Evolutionary conservation across 2,329 filamentous ascomycete genomes (phyloP).

Genomic region (Aureobasidium subglaciale): DNA sequence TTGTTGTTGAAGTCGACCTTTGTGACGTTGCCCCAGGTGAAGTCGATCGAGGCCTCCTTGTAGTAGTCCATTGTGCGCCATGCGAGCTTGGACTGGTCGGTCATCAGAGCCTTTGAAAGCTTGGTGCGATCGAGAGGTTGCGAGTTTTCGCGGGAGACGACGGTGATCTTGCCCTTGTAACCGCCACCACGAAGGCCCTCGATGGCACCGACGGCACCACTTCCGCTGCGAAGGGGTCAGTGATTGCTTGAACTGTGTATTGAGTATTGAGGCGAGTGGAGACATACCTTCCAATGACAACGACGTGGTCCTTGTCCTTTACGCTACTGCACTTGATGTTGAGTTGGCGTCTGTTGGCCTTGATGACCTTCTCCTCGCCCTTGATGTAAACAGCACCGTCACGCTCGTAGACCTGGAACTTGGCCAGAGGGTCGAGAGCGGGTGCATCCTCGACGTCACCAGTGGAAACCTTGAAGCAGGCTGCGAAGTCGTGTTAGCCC

Average conservation of each 20-base stretch:
- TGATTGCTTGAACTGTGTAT: too few relatives aligned
- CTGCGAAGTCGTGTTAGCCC: slow-evolving; percentile 58
- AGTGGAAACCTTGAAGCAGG: slow-evolving; percentile 83
- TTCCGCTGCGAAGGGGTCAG: slow-evolving; percentile 49
- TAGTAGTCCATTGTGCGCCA: slow-evolving; percentile 75
- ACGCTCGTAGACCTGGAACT: slow-evolving; percentile 74
- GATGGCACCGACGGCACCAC: slow-evolving; percentile 71
- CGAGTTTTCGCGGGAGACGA: slow-evolving; percentile 75
- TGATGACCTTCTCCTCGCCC: slow-evolving; percentile 71
- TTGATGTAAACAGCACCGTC: slow-evolving; percentile 79
- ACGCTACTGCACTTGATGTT: slow-evolving; percentile 60
- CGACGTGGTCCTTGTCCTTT: slow-evolving; percentile 55
- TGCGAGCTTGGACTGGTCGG: slow-evolving; percentile 70
- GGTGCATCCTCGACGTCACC: slow-evolving; percentile 95
- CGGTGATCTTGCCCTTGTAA: slow-evolving; percentile 70
- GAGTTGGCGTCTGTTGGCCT: slow-evolving; percentile 64
- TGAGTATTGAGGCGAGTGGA: too few relatives aligned
- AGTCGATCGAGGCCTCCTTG: slow-evolving; percentile 52
- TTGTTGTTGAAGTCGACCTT: slow-evolving; percentile 69
- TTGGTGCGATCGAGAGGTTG: slow-evolving; percentile 85
- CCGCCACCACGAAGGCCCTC: slow-evolving; percentile 78
- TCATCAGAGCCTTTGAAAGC: slow-evolving; percentile 85
- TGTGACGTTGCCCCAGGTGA: slow-evolving; percentile 53
- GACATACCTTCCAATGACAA: slow-evolving; percentile 70
- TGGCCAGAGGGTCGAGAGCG: slow-evolving; percentile 75